Evolutionary conservation across 192 early-diverging fungal species (phyloP).

Genomic region (Ambispora gerdemannii): DNA sequence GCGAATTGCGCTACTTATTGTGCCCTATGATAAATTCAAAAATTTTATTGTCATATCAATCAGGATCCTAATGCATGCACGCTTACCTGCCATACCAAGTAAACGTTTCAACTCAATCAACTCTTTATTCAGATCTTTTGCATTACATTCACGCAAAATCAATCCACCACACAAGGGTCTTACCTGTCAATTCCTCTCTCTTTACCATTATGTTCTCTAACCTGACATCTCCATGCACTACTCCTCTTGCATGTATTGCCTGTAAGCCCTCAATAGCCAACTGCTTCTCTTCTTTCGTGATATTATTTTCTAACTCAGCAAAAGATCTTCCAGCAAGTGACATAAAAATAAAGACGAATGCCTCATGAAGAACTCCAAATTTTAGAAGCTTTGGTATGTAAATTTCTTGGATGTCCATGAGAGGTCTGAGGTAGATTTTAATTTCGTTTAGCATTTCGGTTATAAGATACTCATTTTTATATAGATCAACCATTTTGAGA

Average conservation of each 20-base stretch:
- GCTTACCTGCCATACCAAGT: constrained; percentile 9
- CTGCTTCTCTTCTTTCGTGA: constrained; percentile 6
- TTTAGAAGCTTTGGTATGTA: constrained; percentile 11
- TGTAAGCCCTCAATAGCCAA: constrained; percentile 14
- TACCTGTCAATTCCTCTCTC: not conserved
- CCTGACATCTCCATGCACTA: constrained; percentile 32
- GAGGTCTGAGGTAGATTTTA: constrained; percentile 14
- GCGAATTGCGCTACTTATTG: not conserved
- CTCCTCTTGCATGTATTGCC: constrained; percentile 29
- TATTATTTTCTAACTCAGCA: not conserved
- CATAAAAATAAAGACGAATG: constrained; percentile 12
- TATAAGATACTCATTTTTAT: constrained; percentile 5
- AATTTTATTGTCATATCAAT: too few relatives aligned
- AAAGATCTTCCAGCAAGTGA: not conserved
- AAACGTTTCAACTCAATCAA: not conserved
- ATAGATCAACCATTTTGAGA: constrained; percentile 9
- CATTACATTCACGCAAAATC: constrained; percentile 19
- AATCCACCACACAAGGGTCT: constrained; percentile 20
- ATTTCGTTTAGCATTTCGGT: not conserved
- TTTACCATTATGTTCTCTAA: constrained; percentile 32
- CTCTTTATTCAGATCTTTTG: constrained; percentile 8
- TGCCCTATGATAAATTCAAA: too few relatives aligned
- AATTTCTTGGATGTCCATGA: constrained; percentile 1
- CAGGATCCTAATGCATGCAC: constrained; percentile 7
- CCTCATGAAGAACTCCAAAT: constrained; percentile 6